These are phyloP conservation scores for Aspergillus ustus DNA, from an alignment of 2,329 filamentous ascomycete species.

Conservation along the genomic window DNA sequence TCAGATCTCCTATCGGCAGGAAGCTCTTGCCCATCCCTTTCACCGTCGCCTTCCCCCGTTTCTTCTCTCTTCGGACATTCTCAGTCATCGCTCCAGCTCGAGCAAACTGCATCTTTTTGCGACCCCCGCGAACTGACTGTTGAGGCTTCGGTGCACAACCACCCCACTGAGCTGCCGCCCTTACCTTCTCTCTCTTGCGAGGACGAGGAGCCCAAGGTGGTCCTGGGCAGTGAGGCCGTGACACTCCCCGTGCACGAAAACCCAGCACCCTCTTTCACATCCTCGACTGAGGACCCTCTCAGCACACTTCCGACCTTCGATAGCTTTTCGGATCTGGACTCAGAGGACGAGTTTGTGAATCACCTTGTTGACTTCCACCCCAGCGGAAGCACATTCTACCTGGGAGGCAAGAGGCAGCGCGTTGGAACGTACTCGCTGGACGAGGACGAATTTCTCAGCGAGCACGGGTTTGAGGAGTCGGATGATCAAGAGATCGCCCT, in stretches of 20 bases:
- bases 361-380: slow-evolving; percentile 72
- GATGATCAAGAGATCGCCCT: slow-evolving; percentile 69
- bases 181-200: slow-evolving; percentile 56
- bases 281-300: slow-evolving; percentile 53
- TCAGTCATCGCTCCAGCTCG: slow-evolving; percentile 67
- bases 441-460: slow-evolving; percentile 76
- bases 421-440: slow-evolving; percentile 72
- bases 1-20: slow-evolving; percentile 74
- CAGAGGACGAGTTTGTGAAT: slow-evolving; percentile 83
- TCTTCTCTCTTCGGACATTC: slow-evolving; percentile 76
- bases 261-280: slow-evolving; percentile 45
- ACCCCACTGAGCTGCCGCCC: slow-evolving; percentile 66
- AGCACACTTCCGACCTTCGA: slow-evolving; percentile 75
- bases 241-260: slow-evolving; percentile 44
- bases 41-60: slow-evolving; percentile 82
- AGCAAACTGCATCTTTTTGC: slow-evolving; percentile 77
- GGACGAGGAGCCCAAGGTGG: slow-evolving; percentile 44
- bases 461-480: slow-evolving; percentile 76
- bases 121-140: slow-evolving; percentile 90
- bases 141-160: slow-evolving; percentile 51
- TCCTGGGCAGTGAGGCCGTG: slow-evolving; percentile 41
- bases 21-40: slow-evolving; percentile 77
- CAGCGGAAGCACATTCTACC: slow-evolving; percentile 62
- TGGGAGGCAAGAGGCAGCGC: slow-evolving; percentile 72
- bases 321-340: slow-evolving; percentile 86